Evolutionary conservation across 179 eudicot species (phyloP), one percentile per base, ranked within the genome.

Genomic region (Silene coronaria): DNA sequence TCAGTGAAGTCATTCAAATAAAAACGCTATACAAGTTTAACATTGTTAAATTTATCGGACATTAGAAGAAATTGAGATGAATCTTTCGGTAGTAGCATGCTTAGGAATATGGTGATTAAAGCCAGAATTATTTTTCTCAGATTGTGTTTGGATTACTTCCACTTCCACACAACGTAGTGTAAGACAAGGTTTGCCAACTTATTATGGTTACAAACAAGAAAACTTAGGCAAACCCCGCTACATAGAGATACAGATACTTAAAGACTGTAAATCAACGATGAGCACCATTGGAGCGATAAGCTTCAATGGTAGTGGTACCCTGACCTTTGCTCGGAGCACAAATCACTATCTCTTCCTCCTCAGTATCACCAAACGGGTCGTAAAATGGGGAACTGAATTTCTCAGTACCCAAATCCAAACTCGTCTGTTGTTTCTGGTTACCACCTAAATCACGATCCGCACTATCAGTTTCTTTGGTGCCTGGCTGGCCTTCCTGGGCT

Each of bases 301-400:
- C 71, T 68, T 75, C 71, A 68, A 79, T 69, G 71, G 53, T 69
- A 67, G 82, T 22, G 12, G 77, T n/a, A 32, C 64, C 74, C 70
- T 46, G 64, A 8, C 6, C 13, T 14, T 67, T 63, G 3, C 22
- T 74, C 5, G 32, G 62, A 42, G 48, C 48, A 42, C 13, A 13
- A 42, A 42, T 0, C 53, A 65, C 70, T 21, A 34, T 26, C 45
- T 48, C 71, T 6, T 46, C 70, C 38, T 59, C 78, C 27, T 3
- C 27, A 22, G 11, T 22, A 2, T 34, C 14, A 42, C 3, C 48
- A 42, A 11, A 42, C 13, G 78, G 78, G 61, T 63, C 78, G 42
- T 79, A 70, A 69, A 21, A 79, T 19, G 82, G 82, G 64, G 78
- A 75, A 45, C 71, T 23, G 16, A 79, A 79, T 4, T 45, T 58